A percentile compares a stretch with the other conserved stretches of the same genome.
Conservation (phyloP, 176 grass and related monocot species). For the Chloris gayana region DNA sequence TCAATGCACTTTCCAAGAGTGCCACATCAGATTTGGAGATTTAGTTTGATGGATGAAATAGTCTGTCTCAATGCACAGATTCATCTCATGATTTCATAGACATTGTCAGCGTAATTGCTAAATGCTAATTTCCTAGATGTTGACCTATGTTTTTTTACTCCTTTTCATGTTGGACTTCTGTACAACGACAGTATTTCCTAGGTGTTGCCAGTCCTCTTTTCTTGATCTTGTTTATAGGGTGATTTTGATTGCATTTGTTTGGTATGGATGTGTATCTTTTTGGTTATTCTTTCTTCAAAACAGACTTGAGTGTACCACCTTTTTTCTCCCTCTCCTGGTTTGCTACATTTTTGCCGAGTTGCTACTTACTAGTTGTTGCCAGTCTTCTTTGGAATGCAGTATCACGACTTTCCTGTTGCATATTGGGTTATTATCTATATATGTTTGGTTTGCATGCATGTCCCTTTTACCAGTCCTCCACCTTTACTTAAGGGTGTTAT, state of each 20-base stretch:
- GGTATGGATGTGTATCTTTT: neutral
- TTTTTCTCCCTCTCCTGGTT: neutral
- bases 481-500: neutral
- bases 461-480: neutral
- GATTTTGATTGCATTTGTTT: neutral
- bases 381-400: neutral
- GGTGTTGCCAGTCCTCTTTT: neutral
- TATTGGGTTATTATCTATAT: neutral
- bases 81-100: too few species aligned
- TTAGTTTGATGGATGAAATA: too few species aligned
- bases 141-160: too few species aligned
- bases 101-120: too few species aligned
- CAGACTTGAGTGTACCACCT: neutral
- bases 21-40: too few species aligned
- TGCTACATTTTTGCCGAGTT: neutral
- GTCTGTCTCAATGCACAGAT: too few species aligned
- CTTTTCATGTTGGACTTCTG: neutral
- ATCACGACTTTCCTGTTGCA: neutral
- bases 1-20: too few species aligned
- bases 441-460: neutral
- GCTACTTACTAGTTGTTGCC: neutral
- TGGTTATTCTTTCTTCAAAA: neutral
- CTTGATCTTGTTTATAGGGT: neutral
- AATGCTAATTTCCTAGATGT: too few species aligned
- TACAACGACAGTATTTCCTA: neutral